A percentile compares a stretch with the other conserved stretches of the same genome.
These are phyloP conservation scores for Fusarium compactum DNA, from an alignment of 2,329 filamentous ascomycete species.

Conservation along the genomic window DNA sequence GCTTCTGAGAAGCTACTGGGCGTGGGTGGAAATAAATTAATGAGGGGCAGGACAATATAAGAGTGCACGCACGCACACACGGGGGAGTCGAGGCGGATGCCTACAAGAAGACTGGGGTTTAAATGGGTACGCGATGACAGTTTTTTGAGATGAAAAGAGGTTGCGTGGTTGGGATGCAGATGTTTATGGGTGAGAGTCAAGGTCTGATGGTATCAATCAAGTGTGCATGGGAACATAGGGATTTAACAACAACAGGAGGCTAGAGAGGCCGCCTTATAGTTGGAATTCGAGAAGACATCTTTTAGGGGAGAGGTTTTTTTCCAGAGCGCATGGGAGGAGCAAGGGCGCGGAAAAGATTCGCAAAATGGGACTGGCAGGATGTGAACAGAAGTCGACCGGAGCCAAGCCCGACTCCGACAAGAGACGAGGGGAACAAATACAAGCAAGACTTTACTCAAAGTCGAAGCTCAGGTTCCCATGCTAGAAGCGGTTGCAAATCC, in stretches of 20 bases:
- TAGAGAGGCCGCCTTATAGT: constrained; percentile 41
- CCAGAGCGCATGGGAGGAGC: constrained; percentile 37
- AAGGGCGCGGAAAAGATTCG: constrained; percentile 48
- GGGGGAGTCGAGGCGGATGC: constrained; percentile 32
- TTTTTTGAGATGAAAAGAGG: constrained; percentile 31
- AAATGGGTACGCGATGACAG: constrained; percentile 37
- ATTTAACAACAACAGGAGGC: constrained; percentile 37
- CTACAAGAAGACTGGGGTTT: constrained; percentile 30
- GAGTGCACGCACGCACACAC: constrained; percentile 21
- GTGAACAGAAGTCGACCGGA: constrained; percentile 49
- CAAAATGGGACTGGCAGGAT: constrained; percentile 48
- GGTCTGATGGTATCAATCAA: constrained; percentile 15
- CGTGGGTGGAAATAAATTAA: constrained; percentile 36
- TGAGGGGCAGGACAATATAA: constrained; percentile 37
- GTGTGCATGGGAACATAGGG: constrained; percentile 17
- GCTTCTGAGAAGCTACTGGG: constrained; percentile 28
- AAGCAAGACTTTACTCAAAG: constrained; percentile 41
- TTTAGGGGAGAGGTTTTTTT: constrained; percentile 44
- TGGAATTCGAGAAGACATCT: constrained; percentile 40
- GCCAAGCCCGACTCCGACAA: constrained; percentile 49
- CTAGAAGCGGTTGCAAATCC: constrained; percentile 40
- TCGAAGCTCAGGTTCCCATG: constrained; percentile 37
- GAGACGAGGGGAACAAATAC: constrained; percentile 45
- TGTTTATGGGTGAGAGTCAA: constrained; percentile 1
- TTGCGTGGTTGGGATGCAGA: constrained; percentile 19